Percentiles rank a stretch among this genome's conserved stretches.
These are phyloP conservation scores for Smallanthus sonchifolius DNA, from an alignment of 129 eudicot genomes.

Conservation along the genomic window DNA sequence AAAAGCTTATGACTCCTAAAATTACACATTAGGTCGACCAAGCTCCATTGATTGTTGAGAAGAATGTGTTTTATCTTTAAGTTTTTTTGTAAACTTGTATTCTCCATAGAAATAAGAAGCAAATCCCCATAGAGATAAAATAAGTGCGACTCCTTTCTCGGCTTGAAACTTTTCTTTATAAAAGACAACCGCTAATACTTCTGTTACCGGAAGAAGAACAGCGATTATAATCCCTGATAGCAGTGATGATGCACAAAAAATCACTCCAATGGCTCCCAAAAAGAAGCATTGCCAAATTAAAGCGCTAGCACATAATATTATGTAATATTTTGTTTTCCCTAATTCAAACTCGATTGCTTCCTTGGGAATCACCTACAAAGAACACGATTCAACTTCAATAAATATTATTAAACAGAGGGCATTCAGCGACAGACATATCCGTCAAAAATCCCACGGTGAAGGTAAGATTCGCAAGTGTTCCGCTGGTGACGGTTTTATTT, in stretches of 20 bases:
- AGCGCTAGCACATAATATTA: constrained; percentile 32
- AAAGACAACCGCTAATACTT: constrained; percentile 35
- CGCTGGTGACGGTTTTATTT: too few species aligned
- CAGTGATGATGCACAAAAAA: constrained; percentile 44
- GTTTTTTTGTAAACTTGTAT: constrained; percentile 11
- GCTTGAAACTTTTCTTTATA: constrained; percentile 45
- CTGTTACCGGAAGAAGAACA: constrained; percentile 37
- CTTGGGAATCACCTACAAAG: constrained; percentile 38
- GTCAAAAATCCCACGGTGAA: too few species aligned
- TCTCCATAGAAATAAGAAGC: constrained; percentile 53
- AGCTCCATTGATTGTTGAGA: constrained; percentile 19
- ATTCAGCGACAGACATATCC: too few species aligned
- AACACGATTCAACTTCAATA: not conserved
- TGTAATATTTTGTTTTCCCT: constrained; percentile 35
- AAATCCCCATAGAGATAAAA: constrained; percentile 51
- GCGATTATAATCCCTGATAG: constrained; percentile 49
- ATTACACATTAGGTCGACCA: constrained; percentile 9
- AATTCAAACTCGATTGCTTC: constrained; percentile 38
- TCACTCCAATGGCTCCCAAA: constrained; percentile 53
- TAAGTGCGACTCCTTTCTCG: constrained; percentile 45
- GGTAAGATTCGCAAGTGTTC: too few species aligned
- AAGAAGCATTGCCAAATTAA: constrained; percentile 51
- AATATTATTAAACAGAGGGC: not conserved
- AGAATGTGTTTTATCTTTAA: not conserved
- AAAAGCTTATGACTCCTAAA: not conserved